Evolutionary conservation across 169 alveolate species (phyloP), one percentile per base, ranked within the genome.

Genomic region (Plasmodium reichenowi): DNA sequence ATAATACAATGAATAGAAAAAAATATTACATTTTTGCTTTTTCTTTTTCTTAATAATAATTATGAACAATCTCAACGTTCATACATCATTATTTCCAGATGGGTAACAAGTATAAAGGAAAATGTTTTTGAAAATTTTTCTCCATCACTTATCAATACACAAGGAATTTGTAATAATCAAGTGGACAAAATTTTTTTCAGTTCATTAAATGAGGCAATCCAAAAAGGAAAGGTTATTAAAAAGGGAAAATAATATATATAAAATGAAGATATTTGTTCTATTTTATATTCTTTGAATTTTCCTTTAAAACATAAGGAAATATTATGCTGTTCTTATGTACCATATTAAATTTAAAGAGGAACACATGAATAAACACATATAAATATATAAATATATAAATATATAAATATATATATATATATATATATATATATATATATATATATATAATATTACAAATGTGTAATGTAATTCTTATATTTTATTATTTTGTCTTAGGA

Each of bases 181-280:
- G 91, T 83, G 15, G 80, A 54, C n/a, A 83, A 83, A 15, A 68
- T 52, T 50, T 47, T 60, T 60, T 67, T 83, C 47, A 62, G 56
- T 22, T 56, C 91, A 8, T 48, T 83, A 83, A 83, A 63, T 47
- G 91, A 83, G 52, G 91, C 91, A 43, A 83, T 83, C 38, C 54
- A 68, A 68, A 54, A 66, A 22, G 83, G 85, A 48, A 83, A 83
- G 83, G 91, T 83, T 50, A 9, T 43, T n/a, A 70, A 24, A 8
- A 38, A 58, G 70, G 26, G 60, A 26, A 67, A 52, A 83, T 17
- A 56, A 12, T 56, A 56, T 56, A 15, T n/a, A 63, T 63, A 22
- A 10, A 22, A 7, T 13, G 0, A 15, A 9, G 2, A 3, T 12
- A 15, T 22, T 10, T 3, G 32, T 13, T 67, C 7, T 56, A n/a